Base-by-base conservation (phyloP, 2,329 filamentous ascomycete genomes). In the Aspergillus neoniger region DNA sequence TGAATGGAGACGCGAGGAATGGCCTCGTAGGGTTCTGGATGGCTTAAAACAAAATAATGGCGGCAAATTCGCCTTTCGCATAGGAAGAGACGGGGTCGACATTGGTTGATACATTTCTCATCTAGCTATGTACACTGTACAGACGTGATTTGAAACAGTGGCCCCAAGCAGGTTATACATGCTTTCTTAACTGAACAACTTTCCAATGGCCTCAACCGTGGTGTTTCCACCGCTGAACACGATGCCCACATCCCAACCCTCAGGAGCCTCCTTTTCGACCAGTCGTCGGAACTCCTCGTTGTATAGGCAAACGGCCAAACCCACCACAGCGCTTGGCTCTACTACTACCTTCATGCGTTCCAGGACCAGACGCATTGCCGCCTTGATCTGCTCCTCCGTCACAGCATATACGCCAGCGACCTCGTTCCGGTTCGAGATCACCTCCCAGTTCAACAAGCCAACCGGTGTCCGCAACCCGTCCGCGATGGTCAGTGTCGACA, bases 261-360 rank as follows among this genome's bases (percentile, higher is more conserved):
- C 81, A 55, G 86, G 82, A 0, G 81, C 90, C 75, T 93, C 90
- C 61, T 67, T 65, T 58, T 75, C 75, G 10, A 93, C 89, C 76
- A 89, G 76, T 12, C 71, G 74, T 60, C 91, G 80, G 64, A 97
- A 97, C 4, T 92, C 91, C 76, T 96, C 91, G 73, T 96, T 90
- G 66, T 86, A 97, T 66, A 98, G 78, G 55, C 88, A 88, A 7
- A 91, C 90, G 0, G 94, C 95, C 61, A 98, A 75, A 1, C 87
- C 86, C n/a, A 97, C 93, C 2, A 88, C 92, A 0, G 90, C 86
- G 76, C 89, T 93, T 21, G 94, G 94, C 82, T 98, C 94, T 12
- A 97, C 87, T 21, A 97, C 87, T 50, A 96, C 79, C 85, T 98
- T 97, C 83, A 95, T 87, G 60, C 93, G 81, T 84, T 98, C 94